phyloP scores from a whole-genome alignment of 2,329 filamentous ascomycete genomes.

The Didymella lethalis region DNA sequence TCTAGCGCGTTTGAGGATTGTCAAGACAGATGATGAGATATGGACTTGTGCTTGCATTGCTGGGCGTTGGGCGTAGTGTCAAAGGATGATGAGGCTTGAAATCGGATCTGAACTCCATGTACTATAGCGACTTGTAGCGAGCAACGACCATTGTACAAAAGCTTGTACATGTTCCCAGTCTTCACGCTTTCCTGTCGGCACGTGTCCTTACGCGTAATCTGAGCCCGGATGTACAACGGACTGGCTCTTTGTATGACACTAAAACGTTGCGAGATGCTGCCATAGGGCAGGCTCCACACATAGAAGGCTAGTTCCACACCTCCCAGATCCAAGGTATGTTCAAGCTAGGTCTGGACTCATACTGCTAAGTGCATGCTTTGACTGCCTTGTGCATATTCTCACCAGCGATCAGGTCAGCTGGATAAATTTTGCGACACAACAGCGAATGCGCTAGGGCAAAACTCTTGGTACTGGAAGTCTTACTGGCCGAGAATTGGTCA shows the following conservation, averaged over 20 bases:
- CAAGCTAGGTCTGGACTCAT: too few species aligned
- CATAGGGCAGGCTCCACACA: background rate
- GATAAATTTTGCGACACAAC: too few species aligned
- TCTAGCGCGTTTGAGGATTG: constrained; percentile 23
- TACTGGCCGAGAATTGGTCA: too few species aligned
- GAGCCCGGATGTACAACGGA: background rate
- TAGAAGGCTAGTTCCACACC: too few species aligned
- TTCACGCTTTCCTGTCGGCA: background rate
- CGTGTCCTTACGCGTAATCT: background rate
- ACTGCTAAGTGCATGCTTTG: too few species aligned
- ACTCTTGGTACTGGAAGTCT: too few species aligned
- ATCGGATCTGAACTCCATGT: background rate
- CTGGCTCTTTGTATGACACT: too few species aligned
- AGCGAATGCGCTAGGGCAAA: too few species aligned
- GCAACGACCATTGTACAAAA: background rate
- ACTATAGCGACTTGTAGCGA: constrained; percentile 1
- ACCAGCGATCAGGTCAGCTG: too few species aligned
- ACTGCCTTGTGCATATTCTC: too few species aligned
- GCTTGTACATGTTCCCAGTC: background rate
- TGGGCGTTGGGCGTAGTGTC: constrained; percentile 25
- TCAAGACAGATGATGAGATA: background rate
- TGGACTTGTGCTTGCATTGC: constrained; percentile 22
- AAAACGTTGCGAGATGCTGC: too few species aligned
- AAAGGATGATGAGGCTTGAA: constrained; percentile 5
- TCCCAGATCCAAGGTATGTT: too few species aligned